Percentiles rank a stretch among this genome's conserved stretches.
Evolutionary conservation across 106 monocot species (phyloP).

Genomic region (Dendrobium officinale): DNA sequence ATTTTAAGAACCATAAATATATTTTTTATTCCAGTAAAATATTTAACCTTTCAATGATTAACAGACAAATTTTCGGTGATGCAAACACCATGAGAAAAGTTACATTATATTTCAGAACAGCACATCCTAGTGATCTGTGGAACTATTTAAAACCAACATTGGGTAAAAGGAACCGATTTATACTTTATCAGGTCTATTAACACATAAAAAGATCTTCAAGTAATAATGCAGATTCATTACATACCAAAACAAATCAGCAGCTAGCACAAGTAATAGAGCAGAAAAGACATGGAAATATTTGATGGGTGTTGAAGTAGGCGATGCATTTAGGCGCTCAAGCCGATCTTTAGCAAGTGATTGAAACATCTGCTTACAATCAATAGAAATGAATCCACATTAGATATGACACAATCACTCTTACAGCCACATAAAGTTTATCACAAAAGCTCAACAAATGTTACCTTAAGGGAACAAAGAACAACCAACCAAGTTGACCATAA

Average conservation of each 20-base stretch:
- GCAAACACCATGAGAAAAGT: not conserved
- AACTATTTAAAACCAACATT: not conserved
- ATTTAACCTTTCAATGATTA: not conserved
- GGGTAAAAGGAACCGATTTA: not conserved
- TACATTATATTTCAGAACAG: not conserved
- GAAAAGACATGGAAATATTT: slow-evolving; percentile 89
- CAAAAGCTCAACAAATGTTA: slow-evolving; percentile 13
- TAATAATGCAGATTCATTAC: not conserved
- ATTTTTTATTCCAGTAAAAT: not conserved
- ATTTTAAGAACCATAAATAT: not conserved
- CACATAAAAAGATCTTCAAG: not conserved
- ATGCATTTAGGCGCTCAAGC: slow-evolving; percentile 90
- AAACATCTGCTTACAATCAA: slow-evolving; percentile 65
- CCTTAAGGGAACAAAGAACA: slow-evolving; percentile 78
- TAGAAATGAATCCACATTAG: not conserved
- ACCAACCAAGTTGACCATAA: slow-evolving; percentile 83
- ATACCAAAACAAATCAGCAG: slow-evolving; percentile 81
- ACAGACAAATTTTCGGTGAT: not conserved
- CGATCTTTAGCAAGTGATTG: slow-evolving; percentile 86
- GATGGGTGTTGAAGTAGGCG: slow-evolving; percentile 66
- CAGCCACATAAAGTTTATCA: not conserved
- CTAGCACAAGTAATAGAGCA: slow-evolving; percentile 69
- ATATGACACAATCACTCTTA: not conserved
- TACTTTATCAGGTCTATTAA: not conserved
- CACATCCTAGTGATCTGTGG: not conserved